A percentile compares a stretch with the other conserved stretches of the same genome.
Evolutionary conservation across 352 stramenopile genomes (phyloP).

Genomic region (Phytophthora gonapodyides): DNA sequence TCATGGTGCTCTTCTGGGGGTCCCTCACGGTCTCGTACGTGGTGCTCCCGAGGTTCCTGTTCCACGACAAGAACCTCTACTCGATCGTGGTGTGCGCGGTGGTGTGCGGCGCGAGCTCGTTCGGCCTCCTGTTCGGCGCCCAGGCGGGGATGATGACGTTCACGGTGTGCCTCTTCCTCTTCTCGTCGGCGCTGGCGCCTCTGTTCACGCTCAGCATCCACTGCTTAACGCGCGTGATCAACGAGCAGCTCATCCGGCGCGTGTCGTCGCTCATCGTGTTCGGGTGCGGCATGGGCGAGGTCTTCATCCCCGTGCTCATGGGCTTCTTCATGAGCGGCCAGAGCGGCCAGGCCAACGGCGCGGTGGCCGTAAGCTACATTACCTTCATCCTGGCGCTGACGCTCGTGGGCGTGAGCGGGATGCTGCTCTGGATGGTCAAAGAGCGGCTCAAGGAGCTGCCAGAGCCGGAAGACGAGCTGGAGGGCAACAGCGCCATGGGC

Average conservation of each 20-base stretch:
- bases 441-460: constrained; percentile 58
- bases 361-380: constrained; percentile 78
- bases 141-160: constrained; percentile 61
- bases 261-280: constrained; percentile 88
- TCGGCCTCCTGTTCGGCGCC: constrained; percentile 67
- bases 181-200: constrained; percentile 68
- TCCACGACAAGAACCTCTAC: constrained; percentile 77
- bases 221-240: constrained; percentile 83
- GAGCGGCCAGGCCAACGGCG: constrained; percentile 74
- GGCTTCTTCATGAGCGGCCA: constrained; percentile 88
- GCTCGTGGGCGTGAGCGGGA: constrained; percentile 65
- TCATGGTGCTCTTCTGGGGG: constrained; percentile 80
- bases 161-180: constrained; percentile 58
- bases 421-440: constrained; percentile 78
- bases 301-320: constrained; percentile 87
- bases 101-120: constrained; percentile 66
- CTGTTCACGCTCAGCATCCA: constrained; percentile 86
- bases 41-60: constrained; percentile 79
- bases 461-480: constrained; percentile 40
- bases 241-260: constrained; percentile 75
- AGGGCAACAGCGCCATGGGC: constrained; percentile 38
- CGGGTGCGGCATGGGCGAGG: constrained; percentile 79
- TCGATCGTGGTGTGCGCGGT: constrained; percentile 75
- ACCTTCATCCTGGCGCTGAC: constrained; percentile 75
- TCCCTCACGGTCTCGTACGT: constrained; percentile 73